Conservation (phyloP, 306 rosid genomes). For the Rosa persica region DNA sequence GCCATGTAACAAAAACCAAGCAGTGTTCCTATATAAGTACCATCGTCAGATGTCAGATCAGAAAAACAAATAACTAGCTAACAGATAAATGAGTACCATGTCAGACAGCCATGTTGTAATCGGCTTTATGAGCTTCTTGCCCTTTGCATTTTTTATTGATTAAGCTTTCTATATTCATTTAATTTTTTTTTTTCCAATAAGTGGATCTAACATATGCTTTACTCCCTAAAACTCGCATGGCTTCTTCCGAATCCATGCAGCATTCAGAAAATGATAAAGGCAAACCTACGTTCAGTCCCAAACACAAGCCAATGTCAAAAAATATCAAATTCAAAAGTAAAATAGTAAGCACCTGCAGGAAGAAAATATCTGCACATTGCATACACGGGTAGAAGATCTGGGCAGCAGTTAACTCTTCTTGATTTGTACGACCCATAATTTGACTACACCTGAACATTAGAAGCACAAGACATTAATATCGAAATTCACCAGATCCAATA, state of each 20-base stretch:
- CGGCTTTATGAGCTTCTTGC: no score
- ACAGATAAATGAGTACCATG: no score
- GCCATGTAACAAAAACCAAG: not conserved
- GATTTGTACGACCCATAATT: conserved; percentile 78
- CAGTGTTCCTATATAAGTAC: not conserved
- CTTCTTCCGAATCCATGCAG: not conserved
- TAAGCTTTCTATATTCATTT: not conserved
- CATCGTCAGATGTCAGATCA: not conserved
- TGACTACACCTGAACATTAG: conserved; percentile 60
- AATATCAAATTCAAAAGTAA: not conserved
- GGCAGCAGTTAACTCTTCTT: conserved; percentile 74
- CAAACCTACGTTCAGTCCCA: not conserved
- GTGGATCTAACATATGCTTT: not conserved
- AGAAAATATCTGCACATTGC: conserved; percentile 94
- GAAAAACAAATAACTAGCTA: not conserved
- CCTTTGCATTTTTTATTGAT: not conserved
- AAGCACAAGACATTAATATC: not conserved
- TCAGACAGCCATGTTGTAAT: not conserved
- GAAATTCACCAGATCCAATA: not conserved
- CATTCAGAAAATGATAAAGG: not conserved
- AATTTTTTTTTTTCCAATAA: not conserved
- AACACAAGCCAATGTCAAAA: not conserved
- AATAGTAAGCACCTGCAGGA: conserved; percentile 55
- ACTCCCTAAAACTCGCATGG: not conserved
- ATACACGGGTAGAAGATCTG: conserved; percentile 88